phyloP scores from a whole-genome alignment of 2,329 filamentous ascomycete genomes.

The Penicillium olsonii region DNA sequence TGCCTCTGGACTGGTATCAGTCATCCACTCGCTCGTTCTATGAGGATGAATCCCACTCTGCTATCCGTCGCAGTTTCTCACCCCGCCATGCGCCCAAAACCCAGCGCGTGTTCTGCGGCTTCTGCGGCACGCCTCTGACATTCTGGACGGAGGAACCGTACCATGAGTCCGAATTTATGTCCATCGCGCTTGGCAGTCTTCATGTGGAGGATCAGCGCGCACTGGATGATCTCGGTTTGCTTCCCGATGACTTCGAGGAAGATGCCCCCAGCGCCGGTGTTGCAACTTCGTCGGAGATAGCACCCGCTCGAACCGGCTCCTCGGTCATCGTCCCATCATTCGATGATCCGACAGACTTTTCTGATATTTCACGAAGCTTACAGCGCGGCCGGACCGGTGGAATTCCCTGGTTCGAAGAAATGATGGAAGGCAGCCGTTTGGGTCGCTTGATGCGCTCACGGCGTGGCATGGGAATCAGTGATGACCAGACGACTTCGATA shows the following conservation, averaged over 20 bases:
- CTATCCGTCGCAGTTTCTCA: conserved; percentile 69
- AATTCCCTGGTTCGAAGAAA: conserved; percentile 81
- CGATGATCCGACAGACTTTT: conserved; percentile 20
- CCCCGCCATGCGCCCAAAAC: conserved; percentile 59
- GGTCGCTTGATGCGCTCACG: conserved; percentile 65
- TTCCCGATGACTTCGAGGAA: conserved; percentile 55
- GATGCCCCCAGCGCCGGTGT: conserved; percentile 19
- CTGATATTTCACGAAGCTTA: conserved; percentile 35
- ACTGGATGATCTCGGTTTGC: conserved; percentile 73
- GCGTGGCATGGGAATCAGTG: conserved; percentile 59
- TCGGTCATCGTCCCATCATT: conserved; percentile 26
- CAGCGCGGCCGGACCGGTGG: conserved; percentile 50
- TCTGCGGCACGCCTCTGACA: conserved; percentile 81
- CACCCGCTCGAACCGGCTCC: conserved; percentile 11
- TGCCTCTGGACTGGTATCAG: conserved; percentile 79
- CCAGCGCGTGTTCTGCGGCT: conserved; percentile 84
- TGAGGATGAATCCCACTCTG: conserved; percentile 70
- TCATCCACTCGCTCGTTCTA: conserved; percentile 74
- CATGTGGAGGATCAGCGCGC: conserved; percentile 68
- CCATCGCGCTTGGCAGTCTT: conserved; percentile 77
- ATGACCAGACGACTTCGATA: conserved; percentile 66
- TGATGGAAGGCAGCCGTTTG: conserved; percentile 74
- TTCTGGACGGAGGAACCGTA: conserved; percentile 77
- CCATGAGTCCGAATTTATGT: conserved; percentile 75
- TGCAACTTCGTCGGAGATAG: conserved; percentile 7